These are phyloP conservation scores for Yamadazyma epiphylla DNA, from an alignment of 1,139 yeast genomes.

Conservation along the genomic window DNA sequence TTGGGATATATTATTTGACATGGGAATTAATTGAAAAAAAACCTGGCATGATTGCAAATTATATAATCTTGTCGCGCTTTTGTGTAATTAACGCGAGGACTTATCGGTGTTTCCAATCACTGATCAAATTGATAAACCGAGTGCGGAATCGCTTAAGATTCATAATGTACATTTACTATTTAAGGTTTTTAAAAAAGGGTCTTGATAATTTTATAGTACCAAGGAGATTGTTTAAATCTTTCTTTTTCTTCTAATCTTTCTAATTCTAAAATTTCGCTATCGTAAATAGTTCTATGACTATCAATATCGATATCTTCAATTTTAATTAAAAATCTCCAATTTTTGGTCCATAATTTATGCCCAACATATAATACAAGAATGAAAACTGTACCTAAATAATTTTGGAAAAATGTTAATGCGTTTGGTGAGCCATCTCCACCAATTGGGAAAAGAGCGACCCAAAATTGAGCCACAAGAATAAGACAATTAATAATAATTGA, in stretches of 20 bases:
- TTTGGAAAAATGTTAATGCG: slow-evolving; percentile 31
- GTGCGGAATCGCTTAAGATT: not conserved
- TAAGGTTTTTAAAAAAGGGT: slow-evolving; percentile 4
- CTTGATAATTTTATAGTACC: slow-evolving; percentile 9
- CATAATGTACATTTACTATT: not conserved
- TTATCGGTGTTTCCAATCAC: not conserved
- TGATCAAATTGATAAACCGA: not conserved
- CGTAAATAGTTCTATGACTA: slow-evolving; percentile 39
- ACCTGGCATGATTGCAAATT: too few relatives aligned
- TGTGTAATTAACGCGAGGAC: not conserved
- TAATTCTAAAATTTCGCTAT: slow-evolving; percentile 36
- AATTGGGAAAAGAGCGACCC: slow-evolving; percentile 41
- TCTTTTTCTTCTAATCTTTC: slow-evolving; percentile 41
- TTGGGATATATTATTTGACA: slow-evolving; percentile 19
- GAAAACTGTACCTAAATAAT: slow-evolving; percentile 36
- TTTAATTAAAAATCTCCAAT: slow-evolving; percentile 29
- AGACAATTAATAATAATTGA: slow-evolving; percentile 32
- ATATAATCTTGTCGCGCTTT: not conserved
- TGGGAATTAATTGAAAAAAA: not conserved
- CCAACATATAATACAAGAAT: slow-evolving; percentile 32
- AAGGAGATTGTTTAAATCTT: slow-evolving; percentile 26
- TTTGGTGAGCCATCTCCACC: slow-evolving; percentile 26
- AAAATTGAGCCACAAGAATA: slow-evolving; percentile 40
- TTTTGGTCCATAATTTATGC: slow-evolving; percentile 33
- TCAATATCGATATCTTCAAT: slow-evolving; percentile 39